A percentile compares a stretch with the other conserved stretches of the same genome.
Evolutionary conservation across 306 rosid species (phyloP).

Genomic region (Trifolium fragiferum): DNA sequence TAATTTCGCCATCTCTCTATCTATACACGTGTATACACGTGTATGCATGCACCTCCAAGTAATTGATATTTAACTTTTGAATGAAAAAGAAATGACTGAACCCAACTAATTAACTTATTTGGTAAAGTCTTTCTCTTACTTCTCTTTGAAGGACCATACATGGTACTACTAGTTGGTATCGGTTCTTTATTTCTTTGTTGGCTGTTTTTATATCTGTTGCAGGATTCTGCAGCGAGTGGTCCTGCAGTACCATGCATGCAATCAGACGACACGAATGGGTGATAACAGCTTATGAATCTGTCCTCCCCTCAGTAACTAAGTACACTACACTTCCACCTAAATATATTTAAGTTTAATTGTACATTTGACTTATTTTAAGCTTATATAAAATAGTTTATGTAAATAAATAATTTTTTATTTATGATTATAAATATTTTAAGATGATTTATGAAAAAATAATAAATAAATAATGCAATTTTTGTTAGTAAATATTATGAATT

Average conservation of each 20-base stretch:
- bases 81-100: conserved; percentile 33
- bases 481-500: no score
- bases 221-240: conserved; percentile 41
- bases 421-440: no score
- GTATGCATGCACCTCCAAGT: conserved; percentile 6
- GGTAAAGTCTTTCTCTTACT: neutral
- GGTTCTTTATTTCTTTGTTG: conserved; percentile 41
- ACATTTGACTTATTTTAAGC: no score
- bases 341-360: no score
- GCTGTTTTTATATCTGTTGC: conserved; percentile 39
- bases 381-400: no score
- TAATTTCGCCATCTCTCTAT: no score
- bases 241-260: conserved; percentile 27
- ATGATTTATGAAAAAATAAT: no score
- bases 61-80: conserved; percentile 33
- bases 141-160: conserved; percentile 42
- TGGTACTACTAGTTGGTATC: conserved; percentile 39
- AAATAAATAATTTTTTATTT: no score
- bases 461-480: no score
- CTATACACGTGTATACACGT: conserved; percentile 15
- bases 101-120: conserved; percentile 9
- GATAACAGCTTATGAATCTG: neutral
- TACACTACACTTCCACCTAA: neutral
- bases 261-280: conserved; percentile 36
- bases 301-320: conserved; percentile 2